Evolutionary conservation across 2,329 filamentous ascomycete species (phyloP).

Genomic region (Thielaviopsis populi): DNA sequence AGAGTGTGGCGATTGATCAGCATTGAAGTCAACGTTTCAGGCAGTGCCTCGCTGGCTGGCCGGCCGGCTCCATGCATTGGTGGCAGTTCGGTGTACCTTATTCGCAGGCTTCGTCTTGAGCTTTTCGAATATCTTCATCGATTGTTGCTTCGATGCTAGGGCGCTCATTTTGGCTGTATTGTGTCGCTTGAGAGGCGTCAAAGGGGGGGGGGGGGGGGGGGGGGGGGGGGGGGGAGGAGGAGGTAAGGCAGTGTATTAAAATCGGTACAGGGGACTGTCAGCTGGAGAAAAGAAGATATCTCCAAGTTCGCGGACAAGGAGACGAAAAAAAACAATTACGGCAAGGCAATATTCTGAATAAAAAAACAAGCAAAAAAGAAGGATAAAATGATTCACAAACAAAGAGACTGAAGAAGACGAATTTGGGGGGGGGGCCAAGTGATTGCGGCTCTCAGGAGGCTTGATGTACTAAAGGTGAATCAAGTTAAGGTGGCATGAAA

Average conservation of each 20-base stretch:
- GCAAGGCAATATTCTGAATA: not conserved
- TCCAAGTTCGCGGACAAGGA: not conserved
- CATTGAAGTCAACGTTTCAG: slow-evolving; percentile 3
- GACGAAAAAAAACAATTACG: slow-evolving; percentile 7
- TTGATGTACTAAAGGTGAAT: slow-evolving; percentile 21
- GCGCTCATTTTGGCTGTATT: slow-evolving; percentile 34
- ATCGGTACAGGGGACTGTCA: slow-evolving; percentile 4
- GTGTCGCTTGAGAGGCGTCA: slow-evolving; percentile 3
- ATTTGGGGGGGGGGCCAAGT: not conserved
- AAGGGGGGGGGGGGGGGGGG: not conserved
- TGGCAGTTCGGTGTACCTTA: slow-evolving; percentile 46
- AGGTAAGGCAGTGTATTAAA: not conserved
- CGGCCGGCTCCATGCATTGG: slow-evolving; percentile 1
- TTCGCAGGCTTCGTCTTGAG: slow-evolving; percentile 88
- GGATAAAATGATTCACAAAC: not conserved
- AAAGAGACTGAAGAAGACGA: not conserved
- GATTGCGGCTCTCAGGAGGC: slow-evolving; percentile 25
- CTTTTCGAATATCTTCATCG: slow-evolving; percentile 95
- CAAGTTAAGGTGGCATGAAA: slow-evolving; percentile 31
- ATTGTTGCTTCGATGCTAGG: slow-evolving; percentile 81
- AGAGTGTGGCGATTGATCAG: slow-evolving; percentile 18
- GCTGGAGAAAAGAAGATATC: not conserved
- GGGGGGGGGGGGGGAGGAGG: not conserved
- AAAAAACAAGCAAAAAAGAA: slow-evolving; percentile 1
- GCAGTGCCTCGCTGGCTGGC: not conserved